Percentiles rank a stretch among this genome's conserved stretches.
Evolutionary conservation across 371 early-diverging fungal species (phyloP).

Genomic region (Mucor ambiguus): DNA sequence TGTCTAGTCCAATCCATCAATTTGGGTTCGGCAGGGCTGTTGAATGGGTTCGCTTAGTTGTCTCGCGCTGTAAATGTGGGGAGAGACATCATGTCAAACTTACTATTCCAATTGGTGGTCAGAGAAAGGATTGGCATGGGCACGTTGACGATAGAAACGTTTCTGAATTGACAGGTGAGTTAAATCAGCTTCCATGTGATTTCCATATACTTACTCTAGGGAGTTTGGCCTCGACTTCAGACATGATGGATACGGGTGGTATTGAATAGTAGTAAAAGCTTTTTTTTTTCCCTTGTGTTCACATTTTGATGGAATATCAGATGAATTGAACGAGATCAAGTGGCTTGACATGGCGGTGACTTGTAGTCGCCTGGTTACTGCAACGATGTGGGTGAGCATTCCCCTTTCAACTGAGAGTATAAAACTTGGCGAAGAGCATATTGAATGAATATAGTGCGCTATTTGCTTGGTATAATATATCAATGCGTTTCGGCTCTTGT

Average conservation of each 20-base stretch:
- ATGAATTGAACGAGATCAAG: neutral
- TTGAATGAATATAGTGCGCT: neutral
- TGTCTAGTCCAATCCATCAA: slow-evolving; percentile 90
- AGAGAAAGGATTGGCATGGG: slow-evolving; percentile 98
- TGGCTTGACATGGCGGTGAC: slow-evolving; percentile 1
- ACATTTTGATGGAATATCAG: neutral
- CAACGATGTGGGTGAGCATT: neutral
- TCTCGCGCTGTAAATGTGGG: neutral
- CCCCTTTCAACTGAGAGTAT: neutral
- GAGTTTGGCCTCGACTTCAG: slow-evolving; percentile 41
- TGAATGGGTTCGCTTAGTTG: neutral
- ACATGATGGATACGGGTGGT: slow-evolving; percentile 14
- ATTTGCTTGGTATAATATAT: neutral
- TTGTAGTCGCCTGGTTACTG: neutral
- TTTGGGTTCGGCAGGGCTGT: slow-evolving; percentile 83
- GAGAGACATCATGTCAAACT: slow-evolving; percentile 1
- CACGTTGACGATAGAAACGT: slow-evolving; percentile 93
- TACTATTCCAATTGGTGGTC: slow-evolving; percentile 95
- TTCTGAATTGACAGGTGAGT: slow-evolving; percentile 60
- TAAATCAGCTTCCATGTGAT: neutral
- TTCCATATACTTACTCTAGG: slow-evolving; percentile 30
- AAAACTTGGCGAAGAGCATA: neutral
- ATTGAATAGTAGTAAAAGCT: neutral
- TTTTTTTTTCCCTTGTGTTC: neutral
- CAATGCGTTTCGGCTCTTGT: neutral